Conservation (phyloP, 2,329 filamentous ascomycete species). For the Colletotrichum sp. region DNA sequence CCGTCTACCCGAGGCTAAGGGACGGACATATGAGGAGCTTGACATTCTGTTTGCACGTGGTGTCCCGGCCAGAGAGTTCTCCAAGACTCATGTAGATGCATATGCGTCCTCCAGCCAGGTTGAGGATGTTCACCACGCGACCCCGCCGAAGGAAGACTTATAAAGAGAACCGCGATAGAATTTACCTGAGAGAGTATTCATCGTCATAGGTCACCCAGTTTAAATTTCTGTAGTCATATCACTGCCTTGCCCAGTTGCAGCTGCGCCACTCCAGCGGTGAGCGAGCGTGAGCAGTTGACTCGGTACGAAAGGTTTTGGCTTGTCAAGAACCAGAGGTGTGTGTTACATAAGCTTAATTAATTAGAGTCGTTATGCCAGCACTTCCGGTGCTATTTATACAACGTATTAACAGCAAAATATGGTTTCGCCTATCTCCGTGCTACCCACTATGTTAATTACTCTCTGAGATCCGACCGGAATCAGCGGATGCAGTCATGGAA, state of each 20-base stretch:
- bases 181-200: neutral
- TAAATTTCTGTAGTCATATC: neutral
- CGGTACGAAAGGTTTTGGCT: neutral
- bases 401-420: neutral
- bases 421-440: neutral
- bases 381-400: neutral
- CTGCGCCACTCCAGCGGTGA: too few relatives aligned
- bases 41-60: constrained; percentile 55
- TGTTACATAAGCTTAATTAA: neutral
- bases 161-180: neutral
- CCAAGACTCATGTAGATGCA: constrained; percentile 34
- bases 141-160: neutral
- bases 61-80: constrained; percentile 43
- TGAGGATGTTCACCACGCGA: neutral
- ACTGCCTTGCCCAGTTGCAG: neutral
- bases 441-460: neutral
- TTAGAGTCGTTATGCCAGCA: neutral
- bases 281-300: too few relatives aligned
- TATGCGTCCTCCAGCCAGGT: neutral
- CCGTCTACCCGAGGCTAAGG: constrained; percentile 56
- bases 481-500: neutral
- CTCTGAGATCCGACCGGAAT: neutral
- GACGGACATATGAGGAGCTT: constrained; percentile 56
- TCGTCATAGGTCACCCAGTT: neutral
- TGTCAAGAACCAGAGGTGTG: neutral